Evolutionary conservation across 768 basidiomycete species (phyloP).

Genomic region (Rhizopogon sp.): DNA sequence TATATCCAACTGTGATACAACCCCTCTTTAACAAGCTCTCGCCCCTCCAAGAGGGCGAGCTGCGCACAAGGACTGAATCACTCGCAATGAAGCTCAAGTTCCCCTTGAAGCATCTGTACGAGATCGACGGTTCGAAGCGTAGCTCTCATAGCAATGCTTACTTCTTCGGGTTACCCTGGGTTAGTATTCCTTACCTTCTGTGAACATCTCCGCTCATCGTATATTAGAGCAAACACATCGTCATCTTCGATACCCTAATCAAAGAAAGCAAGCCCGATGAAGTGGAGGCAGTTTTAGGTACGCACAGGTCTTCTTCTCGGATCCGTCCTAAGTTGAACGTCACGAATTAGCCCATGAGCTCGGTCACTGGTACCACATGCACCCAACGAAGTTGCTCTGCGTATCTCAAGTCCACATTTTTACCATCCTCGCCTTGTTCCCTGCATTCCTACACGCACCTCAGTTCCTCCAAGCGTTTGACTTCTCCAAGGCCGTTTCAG

Average conservation of each 20-base stretch:
- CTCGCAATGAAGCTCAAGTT: slow-evolving; percentile 83
- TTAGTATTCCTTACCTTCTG: slow-evolving; percentile 25
- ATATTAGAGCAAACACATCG: slow-evolving; percentile 81
- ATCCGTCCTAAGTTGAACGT: neutral
- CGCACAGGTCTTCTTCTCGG: slow-evolving; percentile 2
- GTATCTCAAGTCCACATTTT: slow-evolving; percentile 88
- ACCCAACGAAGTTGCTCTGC: slow-evolving; percentile 84
- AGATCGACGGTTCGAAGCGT: slow-evolving; percentile 96
- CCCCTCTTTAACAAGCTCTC: slow-evolving; percentile 98
- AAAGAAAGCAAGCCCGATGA: slow-evolving; percentile 86
- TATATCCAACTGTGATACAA: slow-evolving; percentile 78
- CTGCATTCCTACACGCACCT: slow-evolving; percentile 81
- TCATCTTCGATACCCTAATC: slow-evolving; percentile 96
- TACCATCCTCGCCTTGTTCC: slow-evolving; percentile 80
- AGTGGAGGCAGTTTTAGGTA: slow-evolving; percentile 91
- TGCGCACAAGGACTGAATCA: slow-evolving; percentile 71
- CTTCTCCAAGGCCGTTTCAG: slow-evolving; percentile 62
- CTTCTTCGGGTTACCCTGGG: slow-evolving; percentile 97
- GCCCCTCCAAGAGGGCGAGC: slow-evolving; percentile 70
- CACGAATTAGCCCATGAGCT: slow-evolving; percentile 74
- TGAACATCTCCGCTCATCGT: neutral
- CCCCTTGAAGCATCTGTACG: slow-evolving; percentile 91
- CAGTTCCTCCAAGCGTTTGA: slow-evolving; percentile 78
- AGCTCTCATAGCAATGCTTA: slow-evolving; percentile 97
- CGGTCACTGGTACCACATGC: slow-evolving; percentile 92